Evolutionary conservation across 2,329 filamentous ascomycete species (phyloP), one percentile per base, ranked within the genome.

Genomic region (Alternaria arbusti): DNA sequence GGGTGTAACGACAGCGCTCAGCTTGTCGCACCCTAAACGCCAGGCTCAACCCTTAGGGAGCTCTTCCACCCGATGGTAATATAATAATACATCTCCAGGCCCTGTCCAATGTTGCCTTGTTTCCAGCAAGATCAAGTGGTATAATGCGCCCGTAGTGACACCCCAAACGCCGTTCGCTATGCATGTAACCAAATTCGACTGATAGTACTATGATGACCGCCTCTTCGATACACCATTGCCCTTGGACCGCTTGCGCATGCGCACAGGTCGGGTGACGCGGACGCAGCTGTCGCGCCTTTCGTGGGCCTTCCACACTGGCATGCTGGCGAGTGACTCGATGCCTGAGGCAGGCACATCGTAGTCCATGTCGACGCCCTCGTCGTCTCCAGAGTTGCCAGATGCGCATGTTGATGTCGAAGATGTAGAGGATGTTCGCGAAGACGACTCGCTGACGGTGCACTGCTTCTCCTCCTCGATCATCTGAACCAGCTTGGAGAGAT

Each of bases 381-480:
- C 77, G 17, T 77, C 72, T 17, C 65, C 72, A 4, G 71, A 64
- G 6, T 32, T n/a, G 12, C 56, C 36, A 7, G 66, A 57, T 5
- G 59, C 17, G 20, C 47, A 54, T 25, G 55, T 45, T 12, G 64
- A 62, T n/a, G 59, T 26, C 26, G 64, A 55, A 5, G 67, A 62
- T 8, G 57, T 55, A 0, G 69, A 68, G 6, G 52, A 58, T 15
- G 63, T 47, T n/a, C 57, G 66, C 43, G 66, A 65, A 40, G 69
- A 63, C n/a, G 57, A 12, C 4, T 73, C 65, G 69, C 59, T 73
- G 62, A 79, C 56, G 59, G 58, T 72, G 74, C 82, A 84, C 62
- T 84, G 82, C 61, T 83, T 79, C 52, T 78, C 74, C 3, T 80
- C 69, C 56, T 83, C 74, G 78, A 84, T 83, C 61, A 78, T 78